Evolutionary conservation across 257 asterid species (phyloP).

Genomic region (Penstemon barbatus): DNA sequence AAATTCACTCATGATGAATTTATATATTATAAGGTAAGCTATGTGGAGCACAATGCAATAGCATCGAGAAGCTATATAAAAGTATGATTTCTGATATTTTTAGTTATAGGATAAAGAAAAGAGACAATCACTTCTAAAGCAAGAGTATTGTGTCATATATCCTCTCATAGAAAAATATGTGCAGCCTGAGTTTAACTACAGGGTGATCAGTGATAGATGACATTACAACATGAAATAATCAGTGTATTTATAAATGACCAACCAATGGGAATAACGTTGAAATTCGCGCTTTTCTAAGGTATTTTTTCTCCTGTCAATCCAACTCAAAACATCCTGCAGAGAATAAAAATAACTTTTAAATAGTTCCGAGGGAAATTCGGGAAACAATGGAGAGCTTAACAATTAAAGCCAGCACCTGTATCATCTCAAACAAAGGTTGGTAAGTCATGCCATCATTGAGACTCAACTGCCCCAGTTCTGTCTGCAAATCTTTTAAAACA

Average conservation of each 20-base stretch:
- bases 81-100: background rate
- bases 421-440: constrained; percentile 83
- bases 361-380: constrained; percentile 15
- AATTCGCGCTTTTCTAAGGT: constrained; percentile 62
- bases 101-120: background rate
- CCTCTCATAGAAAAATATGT: constrained; percentile 1
- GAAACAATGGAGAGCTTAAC: constrained; percentile 22
- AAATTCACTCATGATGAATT: constrained; percentile 3
- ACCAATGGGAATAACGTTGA: constrained; percentile 71
- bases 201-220: constrained; percentile 16
- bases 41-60: constrained; percentile 3
- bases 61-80: background rate
- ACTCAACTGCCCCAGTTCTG: constrained; percentile 65
- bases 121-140: constrained; percentile 12
- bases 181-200: constrained; percentile 23
- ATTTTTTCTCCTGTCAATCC: constrained; percentile 63
- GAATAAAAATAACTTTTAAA: constrained; percentile 22
- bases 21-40: background rate
- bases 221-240: constrained; percentile 15
- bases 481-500: constrained; percentile 64
- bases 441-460: constrained; percentile 58
- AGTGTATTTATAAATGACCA: constrained; percentile 34
- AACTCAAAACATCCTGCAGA: constrained; percentile 68
- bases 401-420: constrained; percentile 50
- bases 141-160: constrained; percentile 12